phyloP scores from a whole-genome alignment of 2,329 filamentous ascomycete genomes.

The Xylaria polymorpha region DNA sequence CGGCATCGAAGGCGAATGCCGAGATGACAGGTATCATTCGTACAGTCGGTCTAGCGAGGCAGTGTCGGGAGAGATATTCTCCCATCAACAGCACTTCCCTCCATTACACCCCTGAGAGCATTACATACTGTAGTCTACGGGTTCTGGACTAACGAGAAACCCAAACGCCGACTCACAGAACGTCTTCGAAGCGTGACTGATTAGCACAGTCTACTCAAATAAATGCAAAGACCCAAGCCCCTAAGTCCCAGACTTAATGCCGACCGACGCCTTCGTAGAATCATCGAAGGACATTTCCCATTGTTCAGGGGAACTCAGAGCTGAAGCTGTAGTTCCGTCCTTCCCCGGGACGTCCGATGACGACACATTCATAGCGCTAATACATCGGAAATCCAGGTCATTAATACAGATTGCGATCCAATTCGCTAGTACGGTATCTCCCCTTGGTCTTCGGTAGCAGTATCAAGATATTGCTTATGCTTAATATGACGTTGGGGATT shows the following conservation, averaged over 20 bases:
- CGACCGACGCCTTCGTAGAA: neutral
- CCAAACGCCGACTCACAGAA: neutral
- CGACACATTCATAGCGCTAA: neutral
- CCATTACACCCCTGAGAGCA: neutral
- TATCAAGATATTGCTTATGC: neutral
- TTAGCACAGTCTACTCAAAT: neutral
- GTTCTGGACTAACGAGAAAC: neutral
- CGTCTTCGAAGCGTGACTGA: neutral
- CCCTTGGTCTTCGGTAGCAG: neutral
- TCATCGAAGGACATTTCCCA: neutral
- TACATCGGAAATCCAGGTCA: neutral
- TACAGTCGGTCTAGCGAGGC: constrained; percentile 19
- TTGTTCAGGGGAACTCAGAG: neutral
- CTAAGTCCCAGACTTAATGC: neutral
- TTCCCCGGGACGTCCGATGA: neutral
- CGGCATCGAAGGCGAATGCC: constrained; percentile 24
- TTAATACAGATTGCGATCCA: neutral
- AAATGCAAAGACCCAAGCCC: neutral
- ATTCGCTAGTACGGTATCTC: neutral
- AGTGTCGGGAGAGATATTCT: constrained; percentile 8
- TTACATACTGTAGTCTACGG: constrained; percentile 9
- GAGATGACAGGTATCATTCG: constrained; percentile 8
- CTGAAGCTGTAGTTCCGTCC: neutral
- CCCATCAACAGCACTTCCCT: neutral
- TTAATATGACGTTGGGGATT: neutral